Evolutionary conservation across 768 basidiomycete genomes (phyloP).

Genomic region (Auricularia sp.): DNA sequence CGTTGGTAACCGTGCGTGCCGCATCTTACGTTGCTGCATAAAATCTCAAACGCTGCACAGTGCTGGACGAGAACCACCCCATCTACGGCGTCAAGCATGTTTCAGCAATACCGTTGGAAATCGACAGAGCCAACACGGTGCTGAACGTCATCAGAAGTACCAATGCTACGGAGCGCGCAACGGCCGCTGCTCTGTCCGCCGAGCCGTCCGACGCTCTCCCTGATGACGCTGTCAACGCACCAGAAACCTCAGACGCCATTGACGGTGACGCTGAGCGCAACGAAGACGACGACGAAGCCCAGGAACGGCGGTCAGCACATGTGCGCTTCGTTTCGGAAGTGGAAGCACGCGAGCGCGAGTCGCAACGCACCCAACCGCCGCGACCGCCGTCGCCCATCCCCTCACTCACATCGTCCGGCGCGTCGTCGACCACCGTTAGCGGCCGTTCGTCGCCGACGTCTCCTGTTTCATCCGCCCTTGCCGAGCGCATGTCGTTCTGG

Average conservation of each 20-base stretch:
- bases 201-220: background rate
- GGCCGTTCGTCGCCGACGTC: conserved; percentile 34
- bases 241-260: background rate
- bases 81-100: conserved; percentile 64
- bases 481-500: conserved; percentile 69
- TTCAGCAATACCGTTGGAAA: conserved; percentile 58
- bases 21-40: background rate
- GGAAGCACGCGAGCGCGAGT: conserved; percentile 4
- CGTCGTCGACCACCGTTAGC: conserved; percentile 37
- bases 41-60: conserved; percentile 24
- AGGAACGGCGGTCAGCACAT: background rate
- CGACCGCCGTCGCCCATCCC: conserved; percentile 15
- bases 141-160: conserved; percentile 33
- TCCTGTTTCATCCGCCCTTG: conserved; percentile 52
- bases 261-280: background rate
- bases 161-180: background rate
- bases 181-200: background rate
- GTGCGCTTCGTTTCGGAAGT: background rate
- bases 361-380: conserved; percentile 5
- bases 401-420: conserved; percentile 31
- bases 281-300: background rate
- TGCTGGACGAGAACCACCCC: conserved; percentile 49
- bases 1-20: conserved; percentile 53
- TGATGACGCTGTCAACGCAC: background rate
- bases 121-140: conserved; percentile 46